phyloP scores from a whole-genome alignment of 768 basidiomycete species.

The Podaxis mareebaensis region DNA sequence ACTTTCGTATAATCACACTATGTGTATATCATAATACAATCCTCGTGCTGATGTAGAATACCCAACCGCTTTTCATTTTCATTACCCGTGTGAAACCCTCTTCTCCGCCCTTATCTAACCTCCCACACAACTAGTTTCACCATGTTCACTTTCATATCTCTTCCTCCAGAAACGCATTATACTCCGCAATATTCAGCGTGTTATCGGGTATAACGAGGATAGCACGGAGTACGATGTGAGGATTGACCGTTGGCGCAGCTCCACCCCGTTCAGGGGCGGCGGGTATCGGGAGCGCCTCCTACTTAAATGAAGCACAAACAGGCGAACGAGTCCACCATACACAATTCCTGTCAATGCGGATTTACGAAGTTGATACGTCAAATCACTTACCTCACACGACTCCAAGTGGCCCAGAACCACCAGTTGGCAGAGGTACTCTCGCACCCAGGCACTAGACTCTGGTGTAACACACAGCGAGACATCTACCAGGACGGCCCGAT shows the following conservation, averaged over 20 bases:
- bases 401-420: slow-evolving; percentile 65
- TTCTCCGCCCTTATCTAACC: slow-evolving; percentile 6
- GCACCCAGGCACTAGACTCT: slow-evolving; percentile 44
- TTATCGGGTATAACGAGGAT: slow-evolving; percentile 46
- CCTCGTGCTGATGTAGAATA: slow-evolving; percentile 9
- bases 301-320: slow-evolving; percentile 13
- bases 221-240: slow-evolving; percentile 52
- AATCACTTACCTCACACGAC: slow-evolving; percentile 39
- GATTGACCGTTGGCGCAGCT: slow-evolving; percentile 40
- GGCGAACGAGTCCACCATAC: background rate
- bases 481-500: slow-evolving; percentile 57
- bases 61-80: background rate
- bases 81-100: slow-evolving; percentile 7
- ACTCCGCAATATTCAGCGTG: slow-evolving; percentile 49
- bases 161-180: slow-evolving; percentile 35
- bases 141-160: slow-evolving; percentile 7
- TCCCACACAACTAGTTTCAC: background rate
- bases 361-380: slow-evolving; percentile 1
- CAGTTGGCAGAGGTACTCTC: slow-evolving; percentile 50
- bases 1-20: slow-evolving; percentile 1
- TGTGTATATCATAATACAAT: background rate
- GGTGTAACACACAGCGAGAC: slow-evolving; percentile 50
- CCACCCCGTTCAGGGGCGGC: slow-evolving; percentile 38
- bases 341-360: background rate
- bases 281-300: slow-evolving; percentile 44